Base-by-base conservation (phyloP, 179 eudicot genomes). In the Silene noctiflora region DNA sequence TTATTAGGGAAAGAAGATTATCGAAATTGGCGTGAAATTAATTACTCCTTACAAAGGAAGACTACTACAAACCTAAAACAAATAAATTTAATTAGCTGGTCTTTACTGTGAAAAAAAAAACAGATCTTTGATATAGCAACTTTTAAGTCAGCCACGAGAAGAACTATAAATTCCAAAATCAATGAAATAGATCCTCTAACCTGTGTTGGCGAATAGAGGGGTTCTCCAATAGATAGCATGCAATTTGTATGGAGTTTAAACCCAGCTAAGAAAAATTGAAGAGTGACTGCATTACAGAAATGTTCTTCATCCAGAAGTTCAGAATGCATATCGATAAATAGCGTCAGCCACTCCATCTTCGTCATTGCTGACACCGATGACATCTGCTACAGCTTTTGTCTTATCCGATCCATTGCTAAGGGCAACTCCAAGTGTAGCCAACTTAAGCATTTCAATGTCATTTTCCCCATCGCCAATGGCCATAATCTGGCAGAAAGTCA, bases 321-420 rank as follows among this genome's bases (percentile, higher is more conserved):
- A 92, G 71, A 94, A 94, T 74, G 98, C 97, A 70, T 91, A 92
- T 63, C 96, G 87, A 78, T 94, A 94, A 39, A 94, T 91, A 27
- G 98, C 97, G 82, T 94, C 98, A 65, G 97, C 97, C 12, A 84
- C 98, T 80, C 98, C 98, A 78, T 94, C 92, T 83, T 92, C 95
- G 55, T 94, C 95, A 61, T 92, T 94, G 88, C 93, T 88, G 59
- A 69, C 75, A 73, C 96, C 96, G 22, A 92, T 88, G 68, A 88
- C 91, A 58, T 92, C 70, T 4, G 96, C 98, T 24, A 86, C 91
- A 9, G 91, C 94, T 86, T 92, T 92, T 72, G 98, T 87, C 80
- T 85, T 89, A 77, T 92, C 96, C 16, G 94, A 79, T 79, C 97
- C 97, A 75, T 94, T 94, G 79, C 96, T 91, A 22, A 94, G 90